A percentile compares a stretch with the other conserved stretches of the same genome.
Evolutionary conservation across 2,329 filamentous ascomycete genomes (phyloP).

Genomic region (Curvularia eragrostidis): DNA sequence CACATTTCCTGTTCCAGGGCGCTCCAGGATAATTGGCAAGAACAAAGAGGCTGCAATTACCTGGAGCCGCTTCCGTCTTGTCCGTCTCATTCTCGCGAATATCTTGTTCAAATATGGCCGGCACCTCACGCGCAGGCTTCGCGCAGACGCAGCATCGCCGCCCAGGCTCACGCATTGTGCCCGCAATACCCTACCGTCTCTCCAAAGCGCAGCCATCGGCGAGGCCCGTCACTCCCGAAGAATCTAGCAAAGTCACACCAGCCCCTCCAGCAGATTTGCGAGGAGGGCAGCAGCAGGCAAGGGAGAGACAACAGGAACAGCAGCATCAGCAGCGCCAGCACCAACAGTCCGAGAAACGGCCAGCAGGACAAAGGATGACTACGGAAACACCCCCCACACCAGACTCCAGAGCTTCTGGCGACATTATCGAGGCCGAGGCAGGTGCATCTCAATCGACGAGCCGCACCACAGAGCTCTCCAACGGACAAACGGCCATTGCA

Average conservation of each 20-base stretch:
- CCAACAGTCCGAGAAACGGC: conserved; percentile 16
- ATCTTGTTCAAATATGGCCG: conserved; percentile 22
- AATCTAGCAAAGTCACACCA: conserved; percentile 29
- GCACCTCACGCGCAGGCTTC: conserved; percentile 29
- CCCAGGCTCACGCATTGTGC: conserved; percentile 44
- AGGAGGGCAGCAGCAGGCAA: conserved; percentile 20
- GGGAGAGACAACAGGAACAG: conserved; percentile 23
- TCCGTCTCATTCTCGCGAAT: conserved; percentile 4
- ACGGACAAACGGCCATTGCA: conserved; percentile 24
- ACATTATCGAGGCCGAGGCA: conserved; percentile 18
- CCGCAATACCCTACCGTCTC: conserved; percentile 48
- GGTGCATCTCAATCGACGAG: conserved; percentile 19
- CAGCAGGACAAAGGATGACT: conserved; percentile 18
- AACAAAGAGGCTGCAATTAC: conserved; percentile 44
- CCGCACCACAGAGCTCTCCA: conserved; percentile 24
- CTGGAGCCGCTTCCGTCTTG: conserved; percentile 49
- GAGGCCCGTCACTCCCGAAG: conserved; percentile 39
- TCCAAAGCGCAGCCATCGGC: conserved; percentile 35
- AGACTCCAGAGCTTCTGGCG: conserved; percentile 34
- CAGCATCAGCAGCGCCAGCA: conserved; percentile 20
- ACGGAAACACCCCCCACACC: conserved; percentile 36
- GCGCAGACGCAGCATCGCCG: conserved; percentile 38
- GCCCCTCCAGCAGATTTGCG: conserved; percentile 20
- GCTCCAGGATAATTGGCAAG: conserved; percentile 54
- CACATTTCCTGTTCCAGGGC: conserved; percentile 33